These are phyloP conservation scores for Neofusicoccum umdonicola DNA, from an alignment of 2,329 filamentous ascomycete species.

Conservation along the genomic window DNA sequence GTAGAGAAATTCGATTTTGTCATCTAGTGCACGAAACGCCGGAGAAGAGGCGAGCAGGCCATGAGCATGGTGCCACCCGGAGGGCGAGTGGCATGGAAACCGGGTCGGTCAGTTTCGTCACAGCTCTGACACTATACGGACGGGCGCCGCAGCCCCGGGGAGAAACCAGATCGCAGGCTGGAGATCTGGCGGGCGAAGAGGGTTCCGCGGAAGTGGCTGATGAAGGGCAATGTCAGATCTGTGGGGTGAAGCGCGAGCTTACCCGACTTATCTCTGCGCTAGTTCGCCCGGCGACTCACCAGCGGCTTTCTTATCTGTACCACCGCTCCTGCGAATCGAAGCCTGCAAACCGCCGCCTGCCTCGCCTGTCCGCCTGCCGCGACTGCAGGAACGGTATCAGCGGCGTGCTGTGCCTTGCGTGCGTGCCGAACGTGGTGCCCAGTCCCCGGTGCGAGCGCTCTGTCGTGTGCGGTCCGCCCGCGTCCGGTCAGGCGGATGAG, in stretches of 20 bases:
- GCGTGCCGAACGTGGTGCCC: neutral
- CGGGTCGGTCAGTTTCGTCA: conserved; percentile 22
- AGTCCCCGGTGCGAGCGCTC: neutral
- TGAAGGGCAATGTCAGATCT: neutral
- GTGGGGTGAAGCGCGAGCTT: neutral
- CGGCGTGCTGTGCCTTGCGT: neutral
- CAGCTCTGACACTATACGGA: conserved; percentile 19
- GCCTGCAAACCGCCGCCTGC: neutral
- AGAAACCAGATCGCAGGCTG: conserved; percentile 1
- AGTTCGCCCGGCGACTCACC: neutral
- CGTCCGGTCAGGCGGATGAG: neutral
- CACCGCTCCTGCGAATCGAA: neutral
- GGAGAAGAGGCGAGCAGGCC: conserved; percentile 8
- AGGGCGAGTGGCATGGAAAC: conserved; percentile 3
- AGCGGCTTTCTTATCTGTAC: neutral
- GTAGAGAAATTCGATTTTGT: conserved; percentile 5
- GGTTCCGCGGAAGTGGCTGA: conserved; percentile 6
- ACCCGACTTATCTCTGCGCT: neutral
- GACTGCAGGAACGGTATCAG: neutral
- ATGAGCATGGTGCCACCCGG: neutral
- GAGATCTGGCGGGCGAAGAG: neutral
- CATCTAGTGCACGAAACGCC: conserved; percentile 15
- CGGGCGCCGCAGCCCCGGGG: neutral
- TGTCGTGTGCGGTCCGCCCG: neutral
- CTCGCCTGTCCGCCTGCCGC: neutral